Evolutionary conservation across 1,284 basidiomycete genomes (phyloP), one percentile per base, ranked within the genome.

Genomic region (Ceratobasidium sp.): DNA sequence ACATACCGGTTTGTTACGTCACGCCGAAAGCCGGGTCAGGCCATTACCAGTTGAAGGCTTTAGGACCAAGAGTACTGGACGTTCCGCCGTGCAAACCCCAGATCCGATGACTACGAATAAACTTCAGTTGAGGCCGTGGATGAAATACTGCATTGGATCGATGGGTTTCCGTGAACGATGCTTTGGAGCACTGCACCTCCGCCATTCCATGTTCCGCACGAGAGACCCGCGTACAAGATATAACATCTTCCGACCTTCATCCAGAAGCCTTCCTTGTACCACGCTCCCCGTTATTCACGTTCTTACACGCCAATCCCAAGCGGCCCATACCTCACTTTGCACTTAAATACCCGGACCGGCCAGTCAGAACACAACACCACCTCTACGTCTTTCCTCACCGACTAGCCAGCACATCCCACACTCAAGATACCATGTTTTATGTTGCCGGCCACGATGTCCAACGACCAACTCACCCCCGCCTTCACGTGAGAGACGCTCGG

Each of bases 401-500:
- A 35, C 69, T 59, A 41, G 46, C 46, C 58, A 14, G n/a, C 26
- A 16, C 16, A 30, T 14, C 62, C 54, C 26, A 52, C 55, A 38
- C 28, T 38, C 14, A 50, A 54, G 35, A 75, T 72, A 76, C 75
- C 75, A 82, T 83, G 80, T 84, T 82, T 77, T 81, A 82, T 79
- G 79, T 80, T 75, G 80, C 80, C 63, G 78, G 79, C 49, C 80
- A 81, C 74, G 81, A 82, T 76, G 85, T 87, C 81, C 88, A 89
- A 77, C 85, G 83, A 63, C 86, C 87, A 43, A 89, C 88, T 50
- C 87, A 89, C 79, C 84, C 84, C 74, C 85, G 87, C 50, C 83
- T 89, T 44, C 88, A 89, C 76, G 86, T 90, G 72, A 84, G 88
- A 75, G 87, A 89, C 76, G 85, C 86, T n/a, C 84, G 85, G 72